phyloP scores from a whole-genome alignment of 805 yeast species.

The Metschnikowia corniflorae region DNA sequence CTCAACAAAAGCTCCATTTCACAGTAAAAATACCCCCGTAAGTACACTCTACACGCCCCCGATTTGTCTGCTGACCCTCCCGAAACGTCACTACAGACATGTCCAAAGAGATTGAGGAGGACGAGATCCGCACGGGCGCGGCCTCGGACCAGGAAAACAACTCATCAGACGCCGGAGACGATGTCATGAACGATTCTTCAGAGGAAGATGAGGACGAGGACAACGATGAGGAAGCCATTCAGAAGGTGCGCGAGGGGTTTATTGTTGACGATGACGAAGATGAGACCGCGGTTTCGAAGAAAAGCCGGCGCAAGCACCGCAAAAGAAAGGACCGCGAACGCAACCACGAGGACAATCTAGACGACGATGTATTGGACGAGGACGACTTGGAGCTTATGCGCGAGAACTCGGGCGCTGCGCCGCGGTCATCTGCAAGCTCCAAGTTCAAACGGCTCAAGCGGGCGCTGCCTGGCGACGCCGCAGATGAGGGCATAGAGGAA shows the following conservation, averaged over 20 bases:
- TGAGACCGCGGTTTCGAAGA: slow-evolving; percentile 35
- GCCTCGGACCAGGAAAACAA: slow-evolving; percentile 23
- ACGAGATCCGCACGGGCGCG: slow-evolving; percentile 34
- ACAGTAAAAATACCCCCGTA: too few relatives aligned
- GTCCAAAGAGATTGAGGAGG: slow-evolving; percentile 36
- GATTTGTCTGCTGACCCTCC: too few relatives aligned
- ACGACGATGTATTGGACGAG: slow-evolving; percentile 76
- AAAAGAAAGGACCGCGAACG: slow-evolving; percentile 24
- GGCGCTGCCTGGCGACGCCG: slow-evolving; percentile 41
- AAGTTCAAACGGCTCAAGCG: slow-evolving; percentile 82
- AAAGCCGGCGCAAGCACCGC: slow-evolving; percentile 27
- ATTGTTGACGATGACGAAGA: slow-evolving; percentile 89
- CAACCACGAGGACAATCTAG: slow-evolving; percentile 18
- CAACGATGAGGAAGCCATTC: slow-evolving; percentile 80
- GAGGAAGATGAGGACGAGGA: slow-evolving; percentile 92
- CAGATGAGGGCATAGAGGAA: slow-evolving; percentile 29
- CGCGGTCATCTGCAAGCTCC: slow-evolving; percentile 31
- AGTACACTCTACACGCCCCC: too few relatives aligned
- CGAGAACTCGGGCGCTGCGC: slow-evolving; percentile 81
- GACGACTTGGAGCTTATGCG: slow-evolving; percentile 89
- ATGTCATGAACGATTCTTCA: slow-evolving; percentile 61
- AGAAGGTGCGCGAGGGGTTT: slow-evolving; percentile 82
- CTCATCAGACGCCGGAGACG: slow-evolving; percentile 37
- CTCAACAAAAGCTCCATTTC: too few relatives aligned
- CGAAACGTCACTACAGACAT: too few relatives aligned